phyloP scores from a whole-genome alignment of 1,284 basidiomycete species.

The Ceratobasidium sp. region DNA sequence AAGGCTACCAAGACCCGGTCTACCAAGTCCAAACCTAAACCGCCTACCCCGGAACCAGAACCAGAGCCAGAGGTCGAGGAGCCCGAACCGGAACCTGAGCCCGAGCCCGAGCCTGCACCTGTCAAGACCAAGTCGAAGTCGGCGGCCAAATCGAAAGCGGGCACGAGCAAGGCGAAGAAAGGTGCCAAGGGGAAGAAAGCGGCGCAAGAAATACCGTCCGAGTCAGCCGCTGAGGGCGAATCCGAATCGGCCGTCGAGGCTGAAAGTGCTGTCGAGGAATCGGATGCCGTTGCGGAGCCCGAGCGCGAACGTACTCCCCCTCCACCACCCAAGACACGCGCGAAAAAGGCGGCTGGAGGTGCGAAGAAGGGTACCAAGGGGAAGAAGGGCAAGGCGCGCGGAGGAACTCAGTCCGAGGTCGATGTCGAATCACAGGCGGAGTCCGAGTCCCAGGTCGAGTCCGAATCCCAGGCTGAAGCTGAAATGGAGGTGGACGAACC shows the following conservation, averaged over 20 bases:
- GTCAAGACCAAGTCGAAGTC: slow-evolving; percentile 22
- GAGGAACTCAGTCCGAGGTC: slow-evolving; percentile 2
- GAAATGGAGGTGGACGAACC: slow-evolving; percentile 20
- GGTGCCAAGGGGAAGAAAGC: slow-evolving; percentile 26
- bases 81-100: neutral
- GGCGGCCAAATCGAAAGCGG: neutral
- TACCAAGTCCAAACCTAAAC: slow-evolving; percentile 21
- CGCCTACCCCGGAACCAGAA: slow-evolving; percentile 28
- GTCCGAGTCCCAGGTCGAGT: slow-evolving; percentile 39
- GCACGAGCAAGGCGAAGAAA: slow-evolving; percentile 8
- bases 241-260: slow-evolving; percentile 8
- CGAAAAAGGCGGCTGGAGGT: slow-evolving; percentile 30
- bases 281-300: neutral
- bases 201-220: slow-evolving; percentile 14
- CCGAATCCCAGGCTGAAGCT: slow-evolving; percentile 20
- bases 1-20: slow-evolving; percentile 18
- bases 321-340: slow-evolving; percentile 21
- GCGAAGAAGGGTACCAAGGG: slow-evolving; percentile 17
- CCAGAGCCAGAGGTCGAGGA: slow-evolving; percentile 15
- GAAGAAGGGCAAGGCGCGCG: slow-evolving; percentile 32
- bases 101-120: slow-evolving; percentile 3
- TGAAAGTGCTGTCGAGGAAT: neutral
- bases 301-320: slow-evolving; percentile 10
- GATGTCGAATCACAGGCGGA: slow-evolving; percentile 17
- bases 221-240: slow-evolving; percentile 12